Evolutionary conservation across 2,329 filamentous ascomycete species (phyloP).

Genomic region (Diaporthe vexans): DNA sequence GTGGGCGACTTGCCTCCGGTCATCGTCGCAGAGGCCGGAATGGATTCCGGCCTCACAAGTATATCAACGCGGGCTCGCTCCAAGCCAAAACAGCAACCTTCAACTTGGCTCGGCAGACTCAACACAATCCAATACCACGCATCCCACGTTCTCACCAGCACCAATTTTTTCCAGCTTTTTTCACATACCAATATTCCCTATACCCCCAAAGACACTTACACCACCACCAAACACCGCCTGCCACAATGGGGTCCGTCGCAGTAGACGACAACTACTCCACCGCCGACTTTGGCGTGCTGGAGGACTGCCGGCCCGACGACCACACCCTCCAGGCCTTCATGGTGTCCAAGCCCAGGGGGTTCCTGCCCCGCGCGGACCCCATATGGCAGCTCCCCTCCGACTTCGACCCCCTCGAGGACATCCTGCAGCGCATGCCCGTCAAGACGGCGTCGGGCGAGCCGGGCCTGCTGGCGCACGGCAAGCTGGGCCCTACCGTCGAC

Average conservation of each 20-base stretch:
- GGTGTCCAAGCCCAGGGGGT: conserved; percentile 82
- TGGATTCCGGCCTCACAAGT: conserved; percentile 51
- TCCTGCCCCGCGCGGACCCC: conserved; percentile 77
- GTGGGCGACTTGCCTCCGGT: conserved; percentile 41
- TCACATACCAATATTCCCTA: conserved; percentile 33
- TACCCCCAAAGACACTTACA: conserved; percentile 1
- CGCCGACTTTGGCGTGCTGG: conserved; percentile 70
- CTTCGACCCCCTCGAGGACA: conserved; percentile 79
- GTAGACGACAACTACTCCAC: conserved; percentile 44
- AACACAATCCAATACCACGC: neutral
- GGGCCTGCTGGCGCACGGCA: conserved; percentile 81
- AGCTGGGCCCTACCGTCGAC: conserved; percentile 81
- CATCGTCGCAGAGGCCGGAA: conserved; percentile 49
- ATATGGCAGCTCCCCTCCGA: conserved; percentile 76
- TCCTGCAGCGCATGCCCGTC: conserved; percentile 85
- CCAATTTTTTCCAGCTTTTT: conserved; percentile 24
- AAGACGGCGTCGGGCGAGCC: conserved; percentile 79
- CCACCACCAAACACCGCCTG: conserved; percentile 40
- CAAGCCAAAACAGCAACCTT: conserved; percentile 15
- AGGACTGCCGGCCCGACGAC: conserved; percentile 74
- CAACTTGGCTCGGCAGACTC: conserved; percentile 32
- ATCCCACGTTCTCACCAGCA: neutral
- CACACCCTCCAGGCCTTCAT: conserved; percentile 80
- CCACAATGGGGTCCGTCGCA: conserved; percentile 58
- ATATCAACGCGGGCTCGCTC: conserved; percentile 42